phyloP scores from a whole-genome alignment of 208 protist genomes.

The Leishmania guyanensis region DNA sequence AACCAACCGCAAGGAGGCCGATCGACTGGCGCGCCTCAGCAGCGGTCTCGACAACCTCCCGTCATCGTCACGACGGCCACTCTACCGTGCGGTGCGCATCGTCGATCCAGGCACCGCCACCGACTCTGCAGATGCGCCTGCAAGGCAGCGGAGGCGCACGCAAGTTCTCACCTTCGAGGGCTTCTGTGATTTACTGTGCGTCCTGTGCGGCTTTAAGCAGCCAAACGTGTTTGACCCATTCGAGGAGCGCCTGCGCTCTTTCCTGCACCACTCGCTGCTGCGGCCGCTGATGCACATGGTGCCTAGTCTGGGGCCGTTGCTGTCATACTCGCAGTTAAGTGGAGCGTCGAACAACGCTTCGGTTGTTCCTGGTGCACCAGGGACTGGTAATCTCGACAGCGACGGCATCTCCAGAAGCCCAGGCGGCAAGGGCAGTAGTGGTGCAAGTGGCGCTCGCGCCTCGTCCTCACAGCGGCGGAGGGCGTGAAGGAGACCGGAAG shows the following conservation, averaged over 20 bases:
- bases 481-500: background rate
- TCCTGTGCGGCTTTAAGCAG: conserved; percentile 86
- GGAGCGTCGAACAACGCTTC: background rate
- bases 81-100: conserved; percentile 58
- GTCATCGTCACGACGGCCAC: conserved; percentile 30
- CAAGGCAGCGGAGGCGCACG: conserved; percentile 27
- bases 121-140: conserved; percentile 16
- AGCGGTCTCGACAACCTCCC: background rate
- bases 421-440: background rate
- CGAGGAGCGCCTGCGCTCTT: conserved; percentile 62
- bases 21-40: conserved; percentile 46
- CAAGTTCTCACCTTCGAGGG: conserved; percentile 73
- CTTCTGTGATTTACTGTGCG: conserved; percentile 84
- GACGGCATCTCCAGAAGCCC: background rate
- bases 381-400: background rate
- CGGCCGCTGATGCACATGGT: conserved; percentile 72
- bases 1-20: conserved; percentile 55
- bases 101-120: conserved; percentile 37
- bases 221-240: conserved; percentile 86
- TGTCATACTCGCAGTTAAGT: conserved; percentile 30
- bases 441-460: background rate
- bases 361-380: background rate
- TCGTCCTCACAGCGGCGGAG: background rate
- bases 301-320: conserved; percentile 37
- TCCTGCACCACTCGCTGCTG: conserved; percentile 77